Base-by-base conservation (phyloP, 495 filamentous ascomycete genomes). In the Stereocaulon alpinum region DNA sequence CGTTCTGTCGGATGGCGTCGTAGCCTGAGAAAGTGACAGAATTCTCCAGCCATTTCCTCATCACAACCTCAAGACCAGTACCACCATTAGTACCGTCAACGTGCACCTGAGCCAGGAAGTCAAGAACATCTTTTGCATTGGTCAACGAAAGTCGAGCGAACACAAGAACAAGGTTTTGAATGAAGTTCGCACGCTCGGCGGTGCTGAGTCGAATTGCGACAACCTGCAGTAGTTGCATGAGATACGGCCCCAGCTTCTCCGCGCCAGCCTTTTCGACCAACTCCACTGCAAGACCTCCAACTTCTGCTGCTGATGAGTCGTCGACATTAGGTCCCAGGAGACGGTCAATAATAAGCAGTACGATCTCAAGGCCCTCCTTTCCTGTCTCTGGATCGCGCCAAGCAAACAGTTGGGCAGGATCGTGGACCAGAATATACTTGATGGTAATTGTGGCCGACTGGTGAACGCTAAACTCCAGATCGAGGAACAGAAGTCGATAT, bases 31-130 rank as follows among this genome's bases (percentile, higher is more conserved):
- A 97, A 69, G 86, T 95, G 72, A 93, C 81, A 3, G 91, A 96
- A 71, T 96, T 93, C 71, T 96, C 92, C 0, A 97, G 78, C 93
- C 93, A 98, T 71, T 96, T 96, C 72, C 82, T 77, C 61, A 98
- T 72, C 15, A 98, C 93, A 2, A 96, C 84, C 55, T 89, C 81
- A 9, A 98, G 76, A 14, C 93, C 93, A 66, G 78, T 95, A 64
- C 82, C 76, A 20, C 77, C 79, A 20, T 63, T 56, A 58, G 76
- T 67, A 1, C 75, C 74, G 32, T 81, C 80, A 58, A 98, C 82
- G 62, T 89, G 80, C 51, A 95, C 85, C 58, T 89, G 84, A 27
- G 85, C 84, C 40, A 98, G 76, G 73, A 98, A 98, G 61, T 91
- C 85, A 3, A 96, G 84, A 6, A 98, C 91, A 59, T 97, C 94